phyloP scores from a whole-genome alignment of 2,329 filamentous ascomycete species.

The Colletotrichum spaethianum region DNA sequence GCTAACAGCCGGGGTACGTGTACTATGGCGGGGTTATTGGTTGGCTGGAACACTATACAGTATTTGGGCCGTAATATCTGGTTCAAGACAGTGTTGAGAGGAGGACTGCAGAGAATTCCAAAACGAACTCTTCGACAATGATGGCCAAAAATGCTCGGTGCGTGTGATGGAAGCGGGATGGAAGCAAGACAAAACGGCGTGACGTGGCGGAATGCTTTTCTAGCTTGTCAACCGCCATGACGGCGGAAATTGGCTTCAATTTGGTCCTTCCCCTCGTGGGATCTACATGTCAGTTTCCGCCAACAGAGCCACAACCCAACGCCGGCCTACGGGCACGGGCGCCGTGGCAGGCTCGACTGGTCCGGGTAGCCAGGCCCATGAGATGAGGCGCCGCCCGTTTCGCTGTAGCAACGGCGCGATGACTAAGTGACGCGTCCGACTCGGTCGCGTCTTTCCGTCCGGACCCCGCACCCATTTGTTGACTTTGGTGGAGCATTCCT shows the following conservation, averaged over 20 bases:
- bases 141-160: slow-evolving; percentile 15
- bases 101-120: slow-evolving; percentile 4
- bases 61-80: slow-evolving; percentile 18
- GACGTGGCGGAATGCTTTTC: not conserved
- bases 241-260: slow-evolving; percentile 35
- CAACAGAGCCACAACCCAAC: slow-evolving; percentile 19
- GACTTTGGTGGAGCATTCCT: slow-evolving; percentile 34
- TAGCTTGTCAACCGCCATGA: not conserved
- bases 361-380: slow-evolving; percentile 4
- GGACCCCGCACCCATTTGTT: slow-evolving; percentile 38
- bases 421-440: slow-evolving; percentile 29
- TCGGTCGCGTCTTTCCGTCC: slow-evolving; percentile 31
- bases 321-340: slow-evolving; percentile 9
- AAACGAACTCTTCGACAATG: slow-evolving; percentile 12
- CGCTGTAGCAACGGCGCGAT: slow-evolving; percentile 23
- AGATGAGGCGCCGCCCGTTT: slow-evolving; percentile 28
- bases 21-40: slow-evolving; percentile 30
- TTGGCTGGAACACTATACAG: slow-evolving; percentile 27
- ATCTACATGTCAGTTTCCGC: slow-evolving; percentile 27
- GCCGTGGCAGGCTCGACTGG: slow-evolving; percentile 27
- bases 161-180: slow-evolving; percentile 2
- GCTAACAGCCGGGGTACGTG: slow-evolving; percentile 30
- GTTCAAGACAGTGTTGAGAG: slow-evolving; percentile 16
- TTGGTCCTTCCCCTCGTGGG: slow-evolving; percentile 27
- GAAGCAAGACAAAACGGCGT: slow-evolving; percentile 2